A percentile compares a stretch with the other conserved stretches of the same genome.
phyloP scores from a whole-genome alignment of 2,329 filamentous ascomycete genomes.

The Mycosphaerella sp. region DNA sequence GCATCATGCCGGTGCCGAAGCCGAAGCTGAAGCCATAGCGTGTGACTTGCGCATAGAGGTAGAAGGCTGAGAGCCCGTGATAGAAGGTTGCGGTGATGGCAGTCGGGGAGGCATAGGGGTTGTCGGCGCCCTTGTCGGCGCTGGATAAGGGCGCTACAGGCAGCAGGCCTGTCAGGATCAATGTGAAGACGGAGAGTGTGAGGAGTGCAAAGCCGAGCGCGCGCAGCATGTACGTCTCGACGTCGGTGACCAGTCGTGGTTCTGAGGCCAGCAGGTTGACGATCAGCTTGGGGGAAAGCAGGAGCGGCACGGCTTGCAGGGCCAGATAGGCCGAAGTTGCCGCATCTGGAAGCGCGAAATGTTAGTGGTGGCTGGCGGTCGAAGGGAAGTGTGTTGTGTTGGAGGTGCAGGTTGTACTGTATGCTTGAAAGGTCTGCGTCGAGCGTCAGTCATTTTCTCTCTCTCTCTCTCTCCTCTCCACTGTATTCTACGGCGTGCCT shows the following conservation, averaged over 20 bases:
- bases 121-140: background rate
- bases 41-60: slow-evolving; percentile 63
- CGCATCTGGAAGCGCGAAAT: background rate
- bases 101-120: slow-evolving; percentile 48
- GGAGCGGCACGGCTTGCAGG: slow-evolving; percentile 47
- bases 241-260: slow-evolving; percentile 50
- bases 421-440: slow-evolving; percentile 3
- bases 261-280: slow-evolving; percentile 51
- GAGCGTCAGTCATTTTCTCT: background rate
- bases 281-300: slow-evolving; percentile 56
- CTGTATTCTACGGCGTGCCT: no score
- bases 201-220: slow-evolving; percentile 63
- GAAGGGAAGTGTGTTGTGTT: background rate
- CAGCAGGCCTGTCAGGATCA: slow-evolving; percentile 64
- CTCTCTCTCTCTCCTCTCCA: no score
- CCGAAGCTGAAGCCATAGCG: slow-evolving; percentile 46
- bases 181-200: slow-evolving; percentile 55
- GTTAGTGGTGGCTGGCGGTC: background rate
- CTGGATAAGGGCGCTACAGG: slow-evolving; percentile 46
- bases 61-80: slow-evolving; percentile 57
- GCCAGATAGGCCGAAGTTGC: slow-evolving; percentile 40
- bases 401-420: background rate
- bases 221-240: slow-evolving; percentile 69
- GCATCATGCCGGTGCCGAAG: slow-evolving; percentile 53
- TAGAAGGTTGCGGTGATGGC: slow-evolving; percentile 57